Base-by-base conservation (phyloP, 179 eudicot species). In the Pouteria campechiana region DNA sequence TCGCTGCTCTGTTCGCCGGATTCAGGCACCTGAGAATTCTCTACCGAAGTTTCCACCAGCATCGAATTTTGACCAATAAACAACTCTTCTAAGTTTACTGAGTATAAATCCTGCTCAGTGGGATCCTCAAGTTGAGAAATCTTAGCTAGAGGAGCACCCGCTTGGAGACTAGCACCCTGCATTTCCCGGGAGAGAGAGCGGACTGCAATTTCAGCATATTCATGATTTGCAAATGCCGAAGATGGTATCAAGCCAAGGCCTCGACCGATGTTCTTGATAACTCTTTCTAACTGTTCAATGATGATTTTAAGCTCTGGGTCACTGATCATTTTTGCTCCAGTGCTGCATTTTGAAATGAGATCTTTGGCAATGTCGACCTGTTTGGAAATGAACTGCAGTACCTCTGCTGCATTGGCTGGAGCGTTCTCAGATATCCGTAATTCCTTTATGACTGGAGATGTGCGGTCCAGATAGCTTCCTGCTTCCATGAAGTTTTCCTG, bases 121-220 rank as follows among this genome's bases (percentile, higher is more conserved):
- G 46, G 55, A 24, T 50, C 55, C 9, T 58, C 32, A 4, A 39
- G 6, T 30, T 53, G 52, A n/a, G 44, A 14, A 44, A 55, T 38
- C 23, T 46, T 51, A 36, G 17, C 41, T 43, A 41, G 61, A 44
- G 30, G 37, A 7, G 22, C 43, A 32, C 52, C 63, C 46, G 80
- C 64, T 3, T 50, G 48, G 17, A 53, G 56, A 16, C 37, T 63
- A n/a, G n/a, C n/a, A n/a, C n/a, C n/a, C 44, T 46, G 65, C 79
- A 80, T 83, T 39, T 83, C 86, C 42, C 64, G 72, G 13, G 86
- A 74, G 41, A 86, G 71, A 17, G 93, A 57, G 29, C 28, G 53
- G 35, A 71, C 59, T 15, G 83, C 74, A 20, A 63, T 57, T 50
- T 60, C 63, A 11, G 64, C 67, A 38, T 48, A 72, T 28, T 57